A percentile compares a stretch with the other conserved stretches of the same genome.
Evolutionary conservation across 192 early-diverging fungal genomes (phyloP).

Genomic region (Fimicolochytrium jonesii): DNA sequence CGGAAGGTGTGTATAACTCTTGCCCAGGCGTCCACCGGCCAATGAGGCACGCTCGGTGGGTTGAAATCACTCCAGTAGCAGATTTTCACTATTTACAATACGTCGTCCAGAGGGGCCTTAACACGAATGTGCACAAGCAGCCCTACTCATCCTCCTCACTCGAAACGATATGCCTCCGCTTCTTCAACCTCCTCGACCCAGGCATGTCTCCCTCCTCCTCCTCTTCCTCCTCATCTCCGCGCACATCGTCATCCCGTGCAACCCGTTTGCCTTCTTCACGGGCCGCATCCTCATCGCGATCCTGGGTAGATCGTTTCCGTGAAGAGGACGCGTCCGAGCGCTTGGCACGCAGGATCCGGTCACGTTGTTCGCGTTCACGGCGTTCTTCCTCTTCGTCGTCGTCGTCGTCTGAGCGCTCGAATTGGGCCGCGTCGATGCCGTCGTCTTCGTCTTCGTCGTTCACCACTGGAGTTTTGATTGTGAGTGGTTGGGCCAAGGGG

Average conservation of each 20-base stretch:
- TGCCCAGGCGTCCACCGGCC: no score
- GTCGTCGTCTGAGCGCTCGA: constrained; percentile 19
- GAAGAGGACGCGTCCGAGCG: background rate
- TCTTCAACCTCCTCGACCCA: constrained; percentile 2
- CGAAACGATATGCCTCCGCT: constrained; percentile 35
- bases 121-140: background rate
- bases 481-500: background rate
- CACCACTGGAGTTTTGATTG: constrained; percentile 14
- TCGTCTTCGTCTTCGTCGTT: constrained; percentile 19
- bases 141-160: constrained; percentile 31
- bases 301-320: no score
- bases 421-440: constrained; percentile 11
- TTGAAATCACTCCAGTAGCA: no score
- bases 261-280: background rate
- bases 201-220: background rate
- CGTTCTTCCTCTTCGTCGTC: constrained; percentile 23
- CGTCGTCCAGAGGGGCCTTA: background rate
- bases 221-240: background rate
- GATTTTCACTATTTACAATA: no score
- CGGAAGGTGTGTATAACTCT: background rate
- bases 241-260: background rate
- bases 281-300: background rate
- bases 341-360: constrained; percentile 6
- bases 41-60: no score
- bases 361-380: constrained; percentile 13